Base-by-base conservation (phyloP, 495 filamentous ascomycete species). In the Penicillium samsonianum region DNA sequence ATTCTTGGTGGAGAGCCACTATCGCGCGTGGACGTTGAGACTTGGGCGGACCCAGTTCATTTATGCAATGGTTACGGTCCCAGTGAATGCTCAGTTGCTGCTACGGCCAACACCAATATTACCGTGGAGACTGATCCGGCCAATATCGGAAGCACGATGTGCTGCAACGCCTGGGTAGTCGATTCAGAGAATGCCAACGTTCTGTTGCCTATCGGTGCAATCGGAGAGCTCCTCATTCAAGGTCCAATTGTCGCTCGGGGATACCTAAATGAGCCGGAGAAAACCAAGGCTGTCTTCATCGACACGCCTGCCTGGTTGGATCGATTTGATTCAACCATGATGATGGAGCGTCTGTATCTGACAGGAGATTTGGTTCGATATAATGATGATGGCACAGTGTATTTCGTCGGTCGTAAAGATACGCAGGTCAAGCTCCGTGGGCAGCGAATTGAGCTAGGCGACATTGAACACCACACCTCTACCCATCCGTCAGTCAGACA, bases 351-450 rank as follows among this genome's bases (percentile, higher is more conserved):
- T 12, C 50, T 83, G 6, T 84, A 80, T 58, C 67, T 71, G 22
- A 83, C 81, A 14, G 81, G 81, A 12, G 82, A 84, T 60, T 58
- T 81, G 17, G 80, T 77, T 20, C 71, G 68, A 30, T 69, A 75
- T 47, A 26, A 73, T 8, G 53, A 53, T 9, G 69, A 77, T 50
- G 78, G 74, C 1, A 68, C 65, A 9, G 61, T 84, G 9, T 52
- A 69, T 26, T 73, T 81, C 48, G 30, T 72, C 23, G 70, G 70
- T 28, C 64, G 72, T 22, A 60, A 52, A 11, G 23, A 25, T 25
- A 25, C 23, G 2, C 23, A 25, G 23, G 23, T 25, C 23, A 25
- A 25, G 23, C 23, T 75, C 9, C 67, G 66, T 25, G 73, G 73
- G 3, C 71, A 73, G 48, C 61, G 73, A 1, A 37, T 75, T 6